phyloP scores from a whole-genome alignment of 176 grass and related monocot genomes.

The Carex kokanica region DNA sequence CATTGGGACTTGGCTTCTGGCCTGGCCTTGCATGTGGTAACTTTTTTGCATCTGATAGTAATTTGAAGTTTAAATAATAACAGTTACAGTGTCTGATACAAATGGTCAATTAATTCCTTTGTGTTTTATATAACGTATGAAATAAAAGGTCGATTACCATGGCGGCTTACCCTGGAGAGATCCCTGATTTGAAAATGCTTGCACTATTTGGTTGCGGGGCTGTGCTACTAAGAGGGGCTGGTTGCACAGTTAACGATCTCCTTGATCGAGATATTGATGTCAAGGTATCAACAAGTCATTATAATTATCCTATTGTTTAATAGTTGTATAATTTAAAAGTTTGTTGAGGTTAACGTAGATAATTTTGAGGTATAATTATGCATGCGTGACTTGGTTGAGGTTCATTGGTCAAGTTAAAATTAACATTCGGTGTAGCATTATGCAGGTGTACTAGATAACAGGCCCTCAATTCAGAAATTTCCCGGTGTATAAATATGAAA shows the following conservation, averaged over 20 bases:
- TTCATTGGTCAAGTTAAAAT: too few relatives aligned
- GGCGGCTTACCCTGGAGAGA: constrained; percentile 47
- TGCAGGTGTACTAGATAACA: too few relatives aligned
- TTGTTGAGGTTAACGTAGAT: too few relatives aligned
- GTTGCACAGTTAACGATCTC: constrained; percentile 88
- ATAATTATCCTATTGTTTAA: background rate
- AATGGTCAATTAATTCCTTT: background rate
- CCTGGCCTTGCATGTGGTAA: constrained; percentile 89
- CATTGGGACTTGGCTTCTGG: constrained; percentile 69
- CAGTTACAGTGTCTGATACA: background rate
- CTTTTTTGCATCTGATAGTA: background rate
- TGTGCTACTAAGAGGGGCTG: constrained; percentile 71
- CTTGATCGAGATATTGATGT: constrained; percentile 73
- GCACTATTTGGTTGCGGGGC: constrained; percentile 76
- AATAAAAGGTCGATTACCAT: constrained; percentile 64
- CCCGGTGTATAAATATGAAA: background rate
- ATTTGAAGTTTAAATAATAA: background rate
- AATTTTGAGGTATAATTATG: too few relatives aligned
- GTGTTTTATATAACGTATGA: background rate
- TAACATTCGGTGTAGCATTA: too few relatives aligned
- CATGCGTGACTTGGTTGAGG: too few relatives aligned
- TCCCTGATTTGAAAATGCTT: constrained; percentile 75
- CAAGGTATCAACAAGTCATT: constrained; percentile 36
- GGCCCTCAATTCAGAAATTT: too few relatives aligned
- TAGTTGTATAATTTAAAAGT: background rate